Base-by-base conservation (phyloP, 148 eudicot genomes). In the Vaccinium vitisidaea region DNA sequence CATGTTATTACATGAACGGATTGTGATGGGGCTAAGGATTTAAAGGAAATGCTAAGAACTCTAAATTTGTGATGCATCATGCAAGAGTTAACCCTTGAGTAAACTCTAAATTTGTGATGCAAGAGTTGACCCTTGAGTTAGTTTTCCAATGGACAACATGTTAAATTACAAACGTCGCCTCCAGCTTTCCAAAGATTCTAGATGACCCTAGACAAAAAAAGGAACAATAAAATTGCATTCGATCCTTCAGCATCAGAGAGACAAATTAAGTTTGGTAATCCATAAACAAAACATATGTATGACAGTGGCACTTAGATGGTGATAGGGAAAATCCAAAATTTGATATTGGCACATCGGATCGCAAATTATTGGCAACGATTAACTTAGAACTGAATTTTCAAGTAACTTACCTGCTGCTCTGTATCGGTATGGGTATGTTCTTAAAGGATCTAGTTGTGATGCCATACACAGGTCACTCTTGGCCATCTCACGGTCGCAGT, bases 401-500 rank as follows among this genome's bases (percentile, higher is more conserved):
- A 36, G 74, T 63, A 82, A 83, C 90, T 14, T 88, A 95, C 98
- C 98, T 85, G 98, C 98, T 82, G 98, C 98, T 77, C 98, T 90
- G 83, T 95, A 94, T 91, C 97, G 88, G 83, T 95, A 95, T 12
- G 98, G 98, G 86, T 95, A 95, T 59, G 95, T 93, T 77, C 97
- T 85, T 85, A 95, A 89, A 76, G 98, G 98, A 85, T 95, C 97
- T 84, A 94, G 90, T 63, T 86, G 88, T 80, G 97, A 92, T 80
- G 96, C 97, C 93, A 89, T 92, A 79, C 90, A 85, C 50, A 95
- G 94, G 85, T 95, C 97, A 67, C 82, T 88, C 91, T 91, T 95
- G 70, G 97, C 95, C 92, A 91, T 91, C 25, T 94, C 98, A 86
- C 98, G 97, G 56, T 95, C 98, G 86, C 97, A 95, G 85, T 95